phyloP scores from a whole-genome alignment of 768 basidiomycete species.

The Auricularia sp. region DNA sequence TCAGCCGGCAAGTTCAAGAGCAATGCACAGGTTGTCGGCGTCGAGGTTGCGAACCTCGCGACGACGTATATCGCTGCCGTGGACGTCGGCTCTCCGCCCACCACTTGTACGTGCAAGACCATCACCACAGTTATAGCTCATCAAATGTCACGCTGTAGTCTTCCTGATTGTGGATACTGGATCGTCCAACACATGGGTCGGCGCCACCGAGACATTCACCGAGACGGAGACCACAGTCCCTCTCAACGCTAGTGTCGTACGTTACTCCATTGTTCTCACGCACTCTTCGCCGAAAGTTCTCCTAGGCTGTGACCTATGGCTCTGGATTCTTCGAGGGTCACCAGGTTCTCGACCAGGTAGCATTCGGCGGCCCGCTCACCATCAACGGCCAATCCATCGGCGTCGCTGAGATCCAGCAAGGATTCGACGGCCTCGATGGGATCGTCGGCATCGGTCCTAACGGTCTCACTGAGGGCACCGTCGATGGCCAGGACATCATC shows the following conservation, averaged over 20 bases:
- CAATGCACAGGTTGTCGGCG: not conserved
- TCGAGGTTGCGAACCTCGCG: constrained; percentile 12
- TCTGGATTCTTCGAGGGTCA: constrained; percentile 6
- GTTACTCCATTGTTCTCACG: constrained; percentile 21
- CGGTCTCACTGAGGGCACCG: constrained; percentile 29
- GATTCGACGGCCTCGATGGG: constrained; percentile 42
- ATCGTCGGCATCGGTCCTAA: constrained; percentile 33
- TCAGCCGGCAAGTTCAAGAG: not conserved
- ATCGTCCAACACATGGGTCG: constrained; percentile 49
- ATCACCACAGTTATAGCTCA: too few relatives aligned
- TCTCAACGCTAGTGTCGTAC: constrained; percentile 28
- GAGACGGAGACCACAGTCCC: constrained; percentile 32
- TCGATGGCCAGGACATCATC: constrained; percentile 26
- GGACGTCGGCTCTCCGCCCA: constrained; percentile 42
- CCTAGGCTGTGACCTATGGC: constrained; percentile 13
- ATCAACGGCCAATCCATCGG: constrained; percentile 41
- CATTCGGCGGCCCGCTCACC: constrained; percentile 23
- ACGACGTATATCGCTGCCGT: constrained; percentile 40
- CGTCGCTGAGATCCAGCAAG: constrained; percentile 39
- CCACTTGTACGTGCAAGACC: constrained; percentile 21
- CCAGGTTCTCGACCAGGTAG: constrained; percentile 11
- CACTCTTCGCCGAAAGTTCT: constrained; percentile 1
- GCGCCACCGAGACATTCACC: constrained; percentile 37
- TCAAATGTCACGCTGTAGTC: not conserved
- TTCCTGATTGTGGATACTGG: constrained; percentile 15